phyloP scores from a whole-genome alignment of 2,329 filamentous ascomycete genomes.

The Esteya vermicola region DNA sequence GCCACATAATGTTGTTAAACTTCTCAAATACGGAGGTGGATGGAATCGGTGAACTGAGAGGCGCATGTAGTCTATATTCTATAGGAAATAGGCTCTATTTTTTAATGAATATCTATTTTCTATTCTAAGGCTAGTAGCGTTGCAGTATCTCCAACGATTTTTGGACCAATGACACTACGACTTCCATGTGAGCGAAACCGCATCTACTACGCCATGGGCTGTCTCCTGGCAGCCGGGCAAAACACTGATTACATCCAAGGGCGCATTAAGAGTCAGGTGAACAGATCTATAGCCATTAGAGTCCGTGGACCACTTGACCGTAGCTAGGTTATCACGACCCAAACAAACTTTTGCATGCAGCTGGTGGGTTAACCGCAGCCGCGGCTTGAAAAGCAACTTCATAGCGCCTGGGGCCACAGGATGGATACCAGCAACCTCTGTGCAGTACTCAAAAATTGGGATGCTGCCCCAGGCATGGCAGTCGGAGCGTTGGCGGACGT shows the following conservation, averaged over 20 bases:
- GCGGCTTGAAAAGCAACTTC: conserved; percentile 15
- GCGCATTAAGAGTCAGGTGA: neutral
- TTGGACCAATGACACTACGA: too few species aligned
- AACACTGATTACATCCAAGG: neutral
- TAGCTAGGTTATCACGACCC: conserved; percentile 13
- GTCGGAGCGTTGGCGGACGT: conserved; percentile 25
- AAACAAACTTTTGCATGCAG: conserved; percentile 15
- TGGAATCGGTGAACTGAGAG: too few species aligned
- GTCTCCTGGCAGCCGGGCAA: neutral
- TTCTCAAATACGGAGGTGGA: too few species aligned
- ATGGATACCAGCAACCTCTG: conserved; percentile 17
- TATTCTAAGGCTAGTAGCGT: too few species aligned
- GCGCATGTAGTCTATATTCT: too few species aligned
- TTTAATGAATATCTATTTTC: too few species aligned
- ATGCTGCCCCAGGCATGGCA: conserved; percentile 29
- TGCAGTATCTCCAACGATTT: too few species aligned
- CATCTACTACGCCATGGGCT: neutral
- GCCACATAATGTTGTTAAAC: too few species aligned
- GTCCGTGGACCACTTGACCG: conserved; percentile 11
- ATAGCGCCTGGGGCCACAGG: conserved; percentile 9
- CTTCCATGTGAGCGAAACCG: neutral
- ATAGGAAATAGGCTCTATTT: too few species aligned
- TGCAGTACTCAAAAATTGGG: conserved; percentile 25
- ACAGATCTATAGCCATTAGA: neutral
- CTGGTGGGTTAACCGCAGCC: conserved; percentile 11